phyloP scores from a whole-genome alignment of 352 stramenopile genomes.

The Phytophthora pisi region DNA sequence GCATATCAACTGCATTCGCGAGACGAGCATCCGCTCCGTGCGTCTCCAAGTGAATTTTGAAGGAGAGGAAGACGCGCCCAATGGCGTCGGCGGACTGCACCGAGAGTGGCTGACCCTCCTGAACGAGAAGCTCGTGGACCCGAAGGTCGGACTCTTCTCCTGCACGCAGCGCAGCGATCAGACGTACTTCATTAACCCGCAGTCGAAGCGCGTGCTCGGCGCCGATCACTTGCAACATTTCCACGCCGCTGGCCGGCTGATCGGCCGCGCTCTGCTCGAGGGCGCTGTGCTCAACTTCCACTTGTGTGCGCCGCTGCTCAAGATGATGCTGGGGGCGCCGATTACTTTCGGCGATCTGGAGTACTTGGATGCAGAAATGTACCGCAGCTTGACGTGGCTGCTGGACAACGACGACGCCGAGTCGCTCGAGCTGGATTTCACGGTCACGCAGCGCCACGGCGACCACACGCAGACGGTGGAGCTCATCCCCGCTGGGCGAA shows the following conservation, averaged over 20 bases:
- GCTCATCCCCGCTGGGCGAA: slow-evolving; percentile 55
- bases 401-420: slow-evolving; percentile 60
- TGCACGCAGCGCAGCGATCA: slow-evolving; percentile 62
- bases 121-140: slow-evolving; percentile 54
- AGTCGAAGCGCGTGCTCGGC: slow-evolving; percentile 54
- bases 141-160: slow-evolving; percentile 56
- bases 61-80: slow-evolving; percentile 42
- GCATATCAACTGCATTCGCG: slow-evolving; percentile 46
- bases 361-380: slow-evolving; percentile 67
- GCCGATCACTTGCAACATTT: slow-evolving; percentile 67
- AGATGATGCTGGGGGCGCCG: slow-evolving; percentile 96
- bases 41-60: slow-evolving; percentile 68
- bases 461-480: slow-evolving; percentile 42
- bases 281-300: slow-evolving; percentile 94
- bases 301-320: slow-evolving; percentile 95
- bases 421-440: slow-evolving; percentile 67
- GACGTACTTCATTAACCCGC: slow-evolving; percentile 67
- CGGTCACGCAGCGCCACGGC: slow-evolving; percentile 38
- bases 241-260: slow-evolving; percentile 51
- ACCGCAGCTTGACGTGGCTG: slow-evolving; percentile 65
- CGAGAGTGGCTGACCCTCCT: slow-evolving; percentile 86
- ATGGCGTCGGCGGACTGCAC: slow-evolving; percentile 49
- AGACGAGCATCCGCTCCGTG: slow-evolving; percentile 45
- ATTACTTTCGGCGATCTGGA: slow-evolving; percentile 95
- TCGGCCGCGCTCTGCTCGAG: slow-evolving; percentile 82